Percentiles rank a stretch among this genome's conserved stretches.
Conservation (phyloP, 306 rosid genomes). For the Dalbergia cultrata region DNA sequence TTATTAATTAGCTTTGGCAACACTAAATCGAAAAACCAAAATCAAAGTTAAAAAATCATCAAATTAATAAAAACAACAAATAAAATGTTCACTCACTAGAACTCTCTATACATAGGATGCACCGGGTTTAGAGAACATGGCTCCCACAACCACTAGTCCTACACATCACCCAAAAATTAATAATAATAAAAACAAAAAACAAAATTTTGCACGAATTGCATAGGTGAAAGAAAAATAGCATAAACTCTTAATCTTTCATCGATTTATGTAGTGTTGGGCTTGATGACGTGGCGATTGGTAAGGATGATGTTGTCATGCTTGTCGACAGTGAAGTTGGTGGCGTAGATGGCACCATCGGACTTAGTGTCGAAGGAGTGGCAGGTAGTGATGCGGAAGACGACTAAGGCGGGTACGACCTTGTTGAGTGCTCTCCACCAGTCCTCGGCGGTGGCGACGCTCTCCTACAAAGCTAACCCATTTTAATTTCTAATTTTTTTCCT, state of each 20-base stretch:
- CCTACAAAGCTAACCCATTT: background rate
- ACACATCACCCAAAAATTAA: constrained; percentile 49
- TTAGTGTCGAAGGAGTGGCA: constrained; percentile 96
- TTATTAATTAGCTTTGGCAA: constrained; percentile 1
- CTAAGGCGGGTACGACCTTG: constrained; percentile 90
- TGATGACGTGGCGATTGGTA: constrained; percentile 96
- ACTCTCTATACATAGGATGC: constrained; percentile 85
- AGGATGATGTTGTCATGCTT: constrained; percentile 91
- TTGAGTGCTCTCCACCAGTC: constrained; percentile 89
- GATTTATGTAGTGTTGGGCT: constrained; percentile 65
- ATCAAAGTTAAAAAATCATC: background rate
- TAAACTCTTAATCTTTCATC: background rate
- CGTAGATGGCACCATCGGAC: constrained; percentile 80
- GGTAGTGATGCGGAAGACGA: constrained; percentile 81
- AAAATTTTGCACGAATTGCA: constrained; percentile 5
- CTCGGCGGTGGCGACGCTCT: constrained; percentile 77
- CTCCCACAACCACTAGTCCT: constrained; percentile 98
- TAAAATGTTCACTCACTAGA: constrained; percentile 70
- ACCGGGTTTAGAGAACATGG: constrained; percentile 88
- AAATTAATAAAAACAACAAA: background rate
- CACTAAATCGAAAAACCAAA: background rate
- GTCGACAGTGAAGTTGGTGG: constrained; percentile 90
- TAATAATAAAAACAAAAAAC: background rate
- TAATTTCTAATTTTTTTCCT: too few species aligned
- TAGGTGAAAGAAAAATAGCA: too few species aligned